These are phyloP conservation scores for Knoxdaviesia proteae DNA, from an alignment of 2,329 filamentous ascomycete genomes.

Conservation along the genomic window DNA sequence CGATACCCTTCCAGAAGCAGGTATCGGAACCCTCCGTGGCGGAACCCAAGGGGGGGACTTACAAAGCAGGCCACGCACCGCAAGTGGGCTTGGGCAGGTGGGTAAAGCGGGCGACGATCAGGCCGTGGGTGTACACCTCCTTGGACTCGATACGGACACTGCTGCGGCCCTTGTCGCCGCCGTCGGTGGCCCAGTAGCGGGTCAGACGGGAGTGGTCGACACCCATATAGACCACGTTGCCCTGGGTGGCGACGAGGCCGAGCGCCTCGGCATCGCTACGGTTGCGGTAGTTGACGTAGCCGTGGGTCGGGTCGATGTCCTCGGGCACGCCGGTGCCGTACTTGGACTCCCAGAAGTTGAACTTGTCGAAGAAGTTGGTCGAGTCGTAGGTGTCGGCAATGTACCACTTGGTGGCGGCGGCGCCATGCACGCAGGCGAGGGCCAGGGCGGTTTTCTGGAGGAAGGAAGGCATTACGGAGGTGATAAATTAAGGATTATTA, in stretches of 20 bases:
- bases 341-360: constrained; percentile 13
- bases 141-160: constrained; percentile 48
- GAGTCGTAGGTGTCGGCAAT: constrained; percentile 3
- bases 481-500: too few relatives aligned
- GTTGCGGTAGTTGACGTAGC: constrained; percentile 36
- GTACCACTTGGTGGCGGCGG: constrained; percentile 3
- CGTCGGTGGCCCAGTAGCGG: constrained; percentile 1
- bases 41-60: constrained; percentile 8
- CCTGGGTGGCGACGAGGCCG: constrained; percentile 14
- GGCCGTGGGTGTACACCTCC: constrained; percentile 38
- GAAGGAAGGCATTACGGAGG: too few relatives aligned
- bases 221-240: constrained; percentile 17
- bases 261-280: constrained; percentile 13
- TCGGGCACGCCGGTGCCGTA: constrained; percentile 9
- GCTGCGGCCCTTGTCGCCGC: constrained; percentile 16
- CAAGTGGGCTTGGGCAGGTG: constrained; percentile 48
- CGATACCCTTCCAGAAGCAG: background rate
- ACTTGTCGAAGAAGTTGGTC: constrained; percentile 26
- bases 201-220: constrained; percentile 13
- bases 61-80: constrained; percentile 54
- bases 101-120: constrained; percentile 47
- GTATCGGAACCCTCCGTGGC: too few relatives aligned
- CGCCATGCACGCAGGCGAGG: background rate
- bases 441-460: constrained; percentile 1
- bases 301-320: constrained; percentile 36